Conservation (phyloP, 2,329 filamentous ascomycete species). For the Cordyceps cicadae region DNA sequence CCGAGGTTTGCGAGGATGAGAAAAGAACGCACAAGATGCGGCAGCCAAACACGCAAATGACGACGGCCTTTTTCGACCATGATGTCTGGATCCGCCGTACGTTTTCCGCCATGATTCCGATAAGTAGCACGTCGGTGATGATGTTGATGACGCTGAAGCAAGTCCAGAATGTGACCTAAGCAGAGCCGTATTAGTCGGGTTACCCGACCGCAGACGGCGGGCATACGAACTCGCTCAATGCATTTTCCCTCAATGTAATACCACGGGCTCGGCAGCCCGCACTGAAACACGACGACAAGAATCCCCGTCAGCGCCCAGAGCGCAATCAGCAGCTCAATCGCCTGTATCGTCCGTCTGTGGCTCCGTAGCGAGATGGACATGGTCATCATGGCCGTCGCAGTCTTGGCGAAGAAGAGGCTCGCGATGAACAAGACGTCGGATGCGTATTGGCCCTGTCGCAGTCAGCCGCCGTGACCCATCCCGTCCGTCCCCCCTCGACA, state of each 20-base stretch:
- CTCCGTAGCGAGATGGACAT: conserved; percentile 18
- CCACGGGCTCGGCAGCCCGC: conserved; percentile 21
- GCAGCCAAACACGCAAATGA: conserved; percentile 21
- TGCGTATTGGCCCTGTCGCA: conserved; percentile 19
- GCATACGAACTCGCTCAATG: conserved; percentile 13
- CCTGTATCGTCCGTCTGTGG: conserved; percentile 17
- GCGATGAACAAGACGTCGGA: conserved; percentile 19
- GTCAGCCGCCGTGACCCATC: background rate
- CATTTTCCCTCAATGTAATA: conserved; percentile 16
- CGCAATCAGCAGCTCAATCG: conserved; percentile 15
- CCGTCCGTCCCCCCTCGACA: background rate
- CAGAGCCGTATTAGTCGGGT: background rate
- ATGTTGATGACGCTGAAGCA: conserved; percentile 9
- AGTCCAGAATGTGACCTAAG: conserved; percentile 7
- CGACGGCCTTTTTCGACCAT: conserved; percentile 20
- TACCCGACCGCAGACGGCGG: background rate
- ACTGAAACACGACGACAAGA: conserved; percentile 21
- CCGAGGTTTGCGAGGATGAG: too few relatives aligned
- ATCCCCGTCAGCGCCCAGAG: conserved; percentile 20
- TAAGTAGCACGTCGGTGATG: background rate
- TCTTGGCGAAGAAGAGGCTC: conserved; percentile 20
- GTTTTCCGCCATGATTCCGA: conserved; percentile 18
- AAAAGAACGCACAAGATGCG: conserved; percentile 20
- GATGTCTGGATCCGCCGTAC: conserved; percentile 23
- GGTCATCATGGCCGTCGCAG: conserved; percentile 21